Evolutionary conservation across 768 basidiomycete genomes (phyloP), one percentile per base, ranked within the genome.

Genomic region (Boletus subcaerulescens): DNA sequence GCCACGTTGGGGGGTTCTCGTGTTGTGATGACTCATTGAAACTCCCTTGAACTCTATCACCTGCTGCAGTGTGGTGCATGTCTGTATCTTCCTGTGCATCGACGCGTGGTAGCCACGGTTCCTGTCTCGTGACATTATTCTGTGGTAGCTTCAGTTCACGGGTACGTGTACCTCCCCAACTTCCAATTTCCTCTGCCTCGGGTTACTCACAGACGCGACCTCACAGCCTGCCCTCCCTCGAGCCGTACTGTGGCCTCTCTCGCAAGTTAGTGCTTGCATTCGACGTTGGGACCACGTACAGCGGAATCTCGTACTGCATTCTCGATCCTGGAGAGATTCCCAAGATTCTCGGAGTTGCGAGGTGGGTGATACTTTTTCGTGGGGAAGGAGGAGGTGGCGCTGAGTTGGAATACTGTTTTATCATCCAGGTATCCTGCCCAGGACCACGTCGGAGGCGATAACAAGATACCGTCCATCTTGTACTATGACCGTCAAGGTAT

Each of bases 391-490:
- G 1, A 2, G 12, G 11, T 31, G 3, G 15, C n/a, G 3, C 32
- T 55, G 39, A 53, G 1, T 6, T n/a, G 7, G 4, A 13, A 14
- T 3, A 3, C 4, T 26, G 26, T 26, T 26, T 26, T 26, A 26
- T 24, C 29, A 22, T 42, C 13, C 35, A 80, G 80, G 52, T 80
- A 74, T 53, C 81, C 78, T 6, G 75, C 73, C 1, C 78, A 78
- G 53, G 75, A 77, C n/a, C 66, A 73, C 5, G 66, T 73, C n/a
- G 75, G 75, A 4, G 75, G 77, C 5, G 75, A 79, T 49, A 74
- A 71, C 22, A 82, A 80, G 54, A 77, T 82, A 40, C 80, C 78
- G 0, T 77, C 78, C 0, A 66, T 79, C 32, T 52, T 82, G 14
- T 77, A 76, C 53, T 82, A 82, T 55, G 79, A 80, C 52, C 49